Evolutionary conservation across 129 eudicot species (phyloP).

Genomic region (Lonicera japonica): DNA sequence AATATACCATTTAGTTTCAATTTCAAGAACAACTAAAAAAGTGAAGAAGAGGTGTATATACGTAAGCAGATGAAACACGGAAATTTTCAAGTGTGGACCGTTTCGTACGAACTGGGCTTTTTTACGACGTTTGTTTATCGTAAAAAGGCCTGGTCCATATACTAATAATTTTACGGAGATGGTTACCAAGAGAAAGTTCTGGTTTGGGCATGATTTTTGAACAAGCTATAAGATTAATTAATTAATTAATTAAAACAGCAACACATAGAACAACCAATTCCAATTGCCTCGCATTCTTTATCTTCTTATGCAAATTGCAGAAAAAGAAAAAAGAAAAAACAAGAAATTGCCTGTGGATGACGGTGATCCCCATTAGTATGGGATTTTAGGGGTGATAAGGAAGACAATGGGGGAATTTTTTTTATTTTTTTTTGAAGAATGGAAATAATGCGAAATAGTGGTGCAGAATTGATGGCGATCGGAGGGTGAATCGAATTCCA

Average conservation of each 20-base stretch:
- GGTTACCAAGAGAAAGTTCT: conserved; percentile 29
- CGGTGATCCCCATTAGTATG: background rate
- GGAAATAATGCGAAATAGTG: background rate
- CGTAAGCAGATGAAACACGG: no score
- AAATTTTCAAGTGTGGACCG: no score
- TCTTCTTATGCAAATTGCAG: no score
- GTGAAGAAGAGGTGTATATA: no score
- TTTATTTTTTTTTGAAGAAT: background rate
- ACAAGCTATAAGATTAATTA: background rate
- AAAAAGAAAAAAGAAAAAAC: no score
- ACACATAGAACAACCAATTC: background rate
- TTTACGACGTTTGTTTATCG: no score
- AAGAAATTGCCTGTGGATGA: background rate
- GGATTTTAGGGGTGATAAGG: background rate
- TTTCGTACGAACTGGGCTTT: no score
- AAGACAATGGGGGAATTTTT: background rate
- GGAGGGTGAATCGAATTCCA: no score
- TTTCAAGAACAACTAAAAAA: background rate
- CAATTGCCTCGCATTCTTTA: background rate
- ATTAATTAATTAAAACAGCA: no score
- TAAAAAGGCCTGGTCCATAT: no score
- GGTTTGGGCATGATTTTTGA: conserved; percentile 33
- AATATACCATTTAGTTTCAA: background rate
- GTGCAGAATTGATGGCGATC: no score
- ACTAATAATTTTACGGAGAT: conserved; percentile 34